Percentiles rank a stretch among this genome's conserved stretches.
Evolutionary conservation across 164 flowering plant species (phyloP).

Genomic region (Liquidambar formosana): DNA sequence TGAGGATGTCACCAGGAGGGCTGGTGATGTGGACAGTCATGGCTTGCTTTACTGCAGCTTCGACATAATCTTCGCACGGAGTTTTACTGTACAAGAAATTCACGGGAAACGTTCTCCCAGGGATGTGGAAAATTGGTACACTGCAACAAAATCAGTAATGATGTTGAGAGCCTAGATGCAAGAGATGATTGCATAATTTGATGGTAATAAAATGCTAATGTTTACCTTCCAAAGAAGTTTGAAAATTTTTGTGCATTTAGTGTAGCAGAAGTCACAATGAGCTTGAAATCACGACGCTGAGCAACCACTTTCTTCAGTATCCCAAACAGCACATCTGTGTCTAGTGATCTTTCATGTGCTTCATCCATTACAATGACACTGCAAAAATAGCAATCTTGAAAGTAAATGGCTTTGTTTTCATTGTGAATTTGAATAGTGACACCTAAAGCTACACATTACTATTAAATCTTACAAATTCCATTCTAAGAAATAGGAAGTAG

Average conservation of each 20-base stretch:
- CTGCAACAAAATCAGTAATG: too few relatives aligned
- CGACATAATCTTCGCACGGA: conserved; percentile 93
- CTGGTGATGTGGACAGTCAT: conserved; percentile 90
- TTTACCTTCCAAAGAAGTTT: too few relatives aligned
- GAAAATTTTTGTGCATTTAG: conserved; percentile 90
- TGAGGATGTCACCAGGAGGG: conserved; percentile 91
- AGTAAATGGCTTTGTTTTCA: conserved; percentile 6
- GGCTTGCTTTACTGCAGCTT: conserved; percentile 94
- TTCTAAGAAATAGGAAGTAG: neutral
- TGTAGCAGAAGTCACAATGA: conserved; percentile 94
- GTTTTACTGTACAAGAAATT: conserved; percentile 72
- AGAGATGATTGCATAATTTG: too few relatives aligned
- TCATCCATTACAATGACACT: conserved; percentile 78
- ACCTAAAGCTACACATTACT: neutral
- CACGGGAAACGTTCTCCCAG: conserved; percentile 92
- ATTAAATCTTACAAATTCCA: neutral
- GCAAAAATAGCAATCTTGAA: conserved; percentile 21
- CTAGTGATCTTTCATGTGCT: conserved; percentile 91
- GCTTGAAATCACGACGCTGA: conserved; percentile 86
- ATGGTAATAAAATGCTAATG: too few relatives aligned
- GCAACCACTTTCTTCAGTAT: too few relatives aligned
- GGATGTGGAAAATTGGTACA: conserved; percentile 85
- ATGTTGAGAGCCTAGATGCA: too few relatives aligned
- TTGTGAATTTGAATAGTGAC: neutral
- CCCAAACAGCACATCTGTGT: conserved; percentile 89